These are phyloP conservation scores for Hansenula lynferdii DNA, from an alignment of 1,139 yeast genomes.

Conservation along the genomic window DNA sequence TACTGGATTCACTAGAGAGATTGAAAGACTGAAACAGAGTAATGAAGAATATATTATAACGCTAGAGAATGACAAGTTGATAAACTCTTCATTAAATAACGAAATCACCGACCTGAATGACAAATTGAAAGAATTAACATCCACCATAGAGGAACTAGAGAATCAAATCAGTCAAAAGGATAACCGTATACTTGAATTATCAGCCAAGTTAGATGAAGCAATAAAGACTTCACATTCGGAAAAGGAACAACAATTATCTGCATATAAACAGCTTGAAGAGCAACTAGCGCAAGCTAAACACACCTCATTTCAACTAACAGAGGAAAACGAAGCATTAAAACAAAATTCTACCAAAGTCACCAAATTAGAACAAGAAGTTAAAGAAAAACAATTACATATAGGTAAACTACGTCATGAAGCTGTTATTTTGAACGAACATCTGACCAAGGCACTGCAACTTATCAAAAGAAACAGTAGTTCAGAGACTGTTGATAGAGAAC, in stretches of 20 bases:
- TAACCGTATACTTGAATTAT: background rate
- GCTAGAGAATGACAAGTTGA: constrained; percentile 43
- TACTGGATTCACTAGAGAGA: constrained; percentile 18
- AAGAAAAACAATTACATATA: constrained; percentile 71
- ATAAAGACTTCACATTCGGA: constrained; percentile 9
- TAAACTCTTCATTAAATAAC: constrained; percentile 35
- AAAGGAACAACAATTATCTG: constrained; percentile 7
- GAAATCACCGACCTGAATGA: constrained; percentile 26
- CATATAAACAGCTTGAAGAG: constrained; percentile 11
- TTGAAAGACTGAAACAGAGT: constrained; percentile 33
- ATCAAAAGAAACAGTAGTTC: constrained; percentile 71
- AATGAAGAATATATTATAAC: constrained; percentile 43
- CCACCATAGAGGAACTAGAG: constrained; percentile 9
- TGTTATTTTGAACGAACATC: constrained; percentile 88
- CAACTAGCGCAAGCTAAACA: constrained; percentile 19
- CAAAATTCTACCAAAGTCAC: constrained; percentile 9
- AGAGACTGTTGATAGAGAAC: constrained; percentile 79
- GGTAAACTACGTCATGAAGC: constrained; percentile 96
- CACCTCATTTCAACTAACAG: constrained; percentile 3
- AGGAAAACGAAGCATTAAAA: constrained; percentile 11
- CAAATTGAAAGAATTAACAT: constrained; percentile 15
- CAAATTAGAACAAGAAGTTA: constrained; percentile 46
- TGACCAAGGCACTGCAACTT: constrained; percentile 82
- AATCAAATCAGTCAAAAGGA: background rate
- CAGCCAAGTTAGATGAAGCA: constrained; percentile 8